Base-by-base conservation (phyloP, 192 early-diverging fungal genomes). In the Linnemannia elongata region DNA sequence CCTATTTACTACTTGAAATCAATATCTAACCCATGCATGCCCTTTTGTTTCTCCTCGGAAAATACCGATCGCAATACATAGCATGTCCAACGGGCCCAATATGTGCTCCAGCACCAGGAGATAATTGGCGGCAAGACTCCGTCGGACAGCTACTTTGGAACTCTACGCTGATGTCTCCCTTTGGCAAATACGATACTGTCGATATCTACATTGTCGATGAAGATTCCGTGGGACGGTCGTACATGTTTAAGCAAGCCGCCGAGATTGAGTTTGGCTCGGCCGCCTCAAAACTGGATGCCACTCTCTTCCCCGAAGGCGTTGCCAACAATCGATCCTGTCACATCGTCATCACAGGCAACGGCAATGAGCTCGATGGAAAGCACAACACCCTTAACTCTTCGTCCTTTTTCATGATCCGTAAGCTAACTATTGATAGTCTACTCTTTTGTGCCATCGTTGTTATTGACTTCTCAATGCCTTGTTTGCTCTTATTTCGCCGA, bases 341-440 rank as follows among this genome's bases (percentile, higher is more conserved):
- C 47, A 49, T 86, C 22, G 15, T 80, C 20, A 18, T 86, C 15
- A 74, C 54, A 9, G 30, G 54, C 30, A 35, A 7, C 27, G 69
- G 77, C 47, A 55, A 86, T 68, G 9, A 24, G 30, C 74, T 79
- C 27, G 71, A 80, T 35, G 75, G 75, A 15, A 73, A 55, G 0
- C 75, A 86, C 24, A 13, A 68, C 4, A 86, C 74, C 4, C 71
- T 86, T 22, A 81, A 76, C 45, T 81, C 84, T 9, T 77, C 79
- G 42, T 73, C 84, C 2, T 86, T 86, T 54, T 77, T 81, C 52
- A 44, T 86, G 71, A 81, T 86, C 41, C 75, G 84, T 81, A 80
- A 47, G 82, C 27, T 22, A 60, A 8, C 54, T 15, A 6, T 60
- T 22, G 36, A 38, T 22, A 24, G 13, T n/a, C 63, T n/a, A 39